A percentile compares a stretch with the other conserved stretches of the same genome.
Evolutionary conservation across 208 protist genomes (phyloP).

Genomic region (Lotmaria passim): DNA sequence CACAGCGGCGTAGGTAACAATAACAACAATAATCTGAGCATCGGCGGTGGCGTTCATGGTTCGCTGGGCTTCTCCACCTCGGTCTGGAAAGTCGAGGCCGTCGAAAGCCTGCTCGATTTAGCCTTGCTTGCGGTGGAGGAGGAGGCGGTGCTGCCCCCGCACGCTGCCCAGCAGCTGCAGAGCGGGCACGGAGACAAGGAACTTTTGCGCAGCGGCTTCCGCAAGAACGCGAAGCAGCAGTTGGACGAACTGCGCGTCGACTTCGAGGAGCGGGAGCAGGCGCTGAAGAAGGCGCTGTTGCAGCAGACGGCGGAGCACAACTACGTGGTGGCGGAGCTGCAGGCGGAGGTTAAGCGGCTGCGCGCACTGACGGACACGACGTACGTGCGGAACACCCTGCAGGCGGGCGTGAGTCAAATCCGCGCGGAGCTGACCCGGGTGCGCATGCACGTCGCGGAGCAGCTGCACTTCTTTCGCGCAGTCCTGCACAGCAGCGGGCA

Average conservation of each 20-base stretch:
- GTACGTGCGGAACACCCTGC: conserved; percentile 41
- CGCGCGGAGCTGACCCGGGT: conserved; percentile 49
- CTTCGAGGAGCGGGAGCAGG: conserved; percentile 59
- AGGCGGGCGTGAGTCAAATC: conserved; percentile 42
- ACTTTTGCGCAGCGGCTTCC: conserved; percentile 19
- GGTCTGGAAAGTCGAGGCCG: conserved; percentile 32
- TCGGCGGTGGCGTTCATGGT: neutral
- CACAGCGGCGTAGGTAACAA: neutral
- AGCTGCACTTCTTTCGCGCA: conserved; percentile 54
- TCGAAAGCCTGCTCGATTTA: conserved; percentile 86
- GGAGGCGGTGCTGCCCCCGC: conserved; percentile 46
- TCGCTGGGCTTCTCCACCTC: neutral
- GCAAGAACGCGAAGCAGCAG: conserved; percentile 43
- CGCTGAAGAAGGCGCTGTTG: conserved; percentile 65
- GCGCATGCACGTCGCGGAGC: conserved; percentile 43
- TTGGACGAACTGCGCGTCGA: conserved; percentile 43
- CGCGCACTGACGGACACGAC: conserved; percentile 62
- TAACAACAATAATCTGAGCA: neutral
- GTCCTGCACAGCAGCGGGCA: conserved; percentile 52
- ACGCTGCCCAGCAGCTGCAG: conserved; percentile 33
- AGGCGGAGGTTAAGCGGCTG: conserved; percentile 69
- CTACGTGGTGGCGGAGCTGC: conserved; percentile 52
- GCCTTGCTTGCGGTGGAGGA: conserved; percentile 86
- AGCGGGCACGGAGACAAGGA: conserved; percentile 27
- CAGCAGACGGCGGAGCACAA: conserved; percentile 49